Conservation (phyloP, 371 early-diverging fungal species). For the Lichtheimia ramosa region DNA sequence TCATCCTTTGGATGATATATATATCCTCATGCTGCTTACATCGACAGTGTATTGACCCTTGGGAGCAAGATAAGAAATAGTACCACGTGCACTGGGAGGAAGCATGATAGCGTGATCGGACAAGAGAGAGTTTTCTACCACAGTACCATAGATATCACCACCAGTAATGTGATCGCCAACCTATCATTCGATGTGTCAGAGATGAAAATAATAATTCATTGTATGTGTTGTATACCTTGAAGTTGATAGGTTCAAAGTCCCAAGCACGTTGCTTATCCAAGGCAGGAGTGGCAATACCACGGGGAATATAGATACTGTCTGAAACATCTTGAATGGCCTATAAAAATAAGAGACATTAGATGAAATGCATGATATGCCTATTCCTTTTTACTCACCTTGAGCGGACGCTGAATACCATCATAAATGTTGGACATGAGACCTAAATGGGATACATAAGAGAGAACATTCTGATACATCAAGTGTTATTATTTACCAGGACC, state of each 20-base stretch:
- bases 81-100: constrained; percentile 94
- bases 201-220: neutral
- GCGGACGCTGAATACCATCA: constrained; percentile 99
- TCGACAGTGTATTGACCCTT: constrained; percentile 94
- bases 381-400: constrained; percentile 62
- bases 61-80: constrained; percentile 94
- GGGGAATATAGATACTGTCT: constrained; percentile 98
- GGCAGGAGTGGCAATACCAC: constrained; percentile 97
- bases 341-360: constrained; percentile 1
- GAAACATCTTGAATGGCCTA: constrained; percentile 93
- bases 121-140: constrained; percentile 97
- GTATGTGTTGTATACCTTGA: constrained; percentile 54
- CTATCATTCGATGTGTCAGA: constrained; percentile 28
- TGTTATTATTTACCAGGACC: constrained; percentile 84
- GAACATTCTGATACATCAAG: neutral
- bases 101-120: constrained; percentile 93
- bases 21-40: constrained; percentile 25
- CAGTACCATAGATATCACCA: constrained; percentile 97
- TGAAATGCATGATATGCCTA: neutral
- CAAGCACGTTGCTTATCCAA: constrained; percentile 91
- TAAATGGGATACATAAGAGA: constrained; percentile 8
- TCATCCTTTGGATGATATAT: neutral
- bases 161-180: constrained; percentile 97
- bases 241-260: constrained; percentile 95
- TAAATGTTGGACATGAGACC: constrained; percentile 98